Percentiles rank a stretch among this genome's conserved stretches.
Evolutionary conservation across 441 rosid species (phyloP).

Genomic region (Gossypium trilobum): DNA sequence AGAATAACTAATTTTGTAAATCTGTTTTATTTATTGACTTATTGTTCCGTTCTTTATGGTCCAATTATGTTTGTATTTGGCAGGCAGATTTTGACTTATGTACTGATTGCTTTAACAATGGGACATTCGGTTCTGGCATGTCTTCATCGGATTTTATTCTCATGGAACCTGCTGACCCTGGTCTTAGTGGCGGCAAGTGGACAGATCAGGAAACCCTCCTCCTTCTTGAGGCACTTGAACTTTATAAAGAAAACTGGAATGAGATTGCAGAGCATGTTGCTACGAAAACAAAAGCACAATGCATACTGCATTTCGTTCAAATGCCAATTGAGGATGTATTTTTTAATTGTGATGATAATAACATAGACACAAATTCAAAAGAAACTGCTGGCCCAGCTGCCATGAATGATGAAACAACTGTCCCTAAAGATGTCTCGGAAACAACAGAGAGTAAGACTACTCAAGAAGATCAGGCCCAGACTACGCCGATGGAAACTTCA

Average conservation of each 20-base stretch:
- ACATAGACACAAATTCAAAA: slow-evolving; percentile 32
- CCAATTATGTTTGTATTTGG: slow-evolving; percentile 32
- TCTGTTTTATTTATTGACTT: background rate
- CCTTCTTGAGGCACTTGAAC: slow-evolving; percentile 91
- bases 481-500: slow-evolving; percentile 35
- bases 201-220: slow-evolving; percentile 98
- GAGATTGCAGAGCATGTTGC: slow-evolving; percentile 99
- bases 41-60: slow-evolving; percentile 2
- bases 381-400: slow-evolving; percentile 35
- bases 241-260: slow-evolving; percentile 86
- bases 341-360: slow-evolving; percentile 39
- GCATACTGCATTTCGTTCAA: slow-evolving; percentile 90
- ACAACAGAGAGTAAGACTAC: slow-evolving; percentile 36
- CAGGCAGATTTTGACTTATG: slow-evolving; percentile 99
- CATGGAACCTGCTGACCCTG: slow-evolving; percentile 92
- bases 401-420: slow-evolving; percentile 34
- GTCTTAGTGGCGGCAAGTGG: slow-evolving; percentile 82
- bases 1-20: background rate
- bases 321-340: slow-evolving; percentile 94
- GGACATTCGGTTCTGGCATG: slow-evolving; percentile 82
- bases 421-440: slow-evolving; percentile 43
- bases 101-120: slow-evolving; percentile 75
- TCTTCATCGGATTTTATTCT: slow-evolving; percentile 87
- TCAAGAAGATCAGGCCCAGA: slow-evolving; percentile 39
- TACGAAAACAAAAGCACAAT: slow-evolving; percentile 92